phyloP scores from a whole-genome alignment of 2,329 filamentous ascomycete genomes.

The Pseudogymnoascus sp. region DNA sequence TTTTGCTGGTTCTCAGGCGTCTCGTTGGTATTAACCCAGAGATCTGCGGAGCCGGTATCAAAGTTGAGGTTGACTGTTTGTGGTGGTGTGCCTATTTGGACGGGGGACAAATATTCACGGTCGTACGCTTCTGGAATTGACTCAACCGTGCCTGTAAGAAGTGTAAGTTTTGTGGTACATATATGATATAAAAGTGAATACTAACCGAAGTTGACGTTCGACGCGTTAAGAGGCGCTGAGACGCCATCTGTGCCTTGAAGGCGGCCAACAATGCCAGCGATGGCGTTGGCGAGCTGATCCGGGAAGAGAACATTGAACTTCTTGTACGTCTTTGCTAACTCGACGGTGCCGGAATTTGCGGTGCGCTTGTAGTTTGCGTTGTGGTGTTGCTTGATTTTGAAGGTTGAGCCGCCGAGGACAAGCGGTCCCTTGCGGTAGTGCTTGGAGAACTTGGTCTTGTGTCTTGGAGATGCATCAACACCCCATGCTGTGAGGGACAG shows the following conservation, averaged over 20 bases:
- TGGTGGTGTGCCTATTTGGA: constrained; percentile 18
- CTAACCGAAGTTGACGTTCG: neutral
- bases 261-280: neutral
- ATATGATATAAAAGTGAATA: neutral
- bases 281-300: constrained; percentile 19
- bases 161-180: neutral
- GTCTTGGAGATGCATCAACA: neutral
- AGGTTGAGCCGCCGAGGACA: neutral
- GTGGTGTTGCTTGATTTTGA: constrained; percentile 16
- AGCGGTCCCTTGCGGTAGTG: neutral
- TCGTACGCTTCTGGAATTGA: constrained; percentile 9
- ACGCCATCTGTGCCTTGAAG: constrained; percentile 11
- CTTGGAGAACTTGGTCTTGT: constrained; percentile 1
- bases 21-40: constrained; percentile 22
- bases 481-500: constrained; percentile 1
- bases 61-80: constrained; percentile 20
- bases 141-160: neutral
- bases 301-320: constrained; percentile 29
- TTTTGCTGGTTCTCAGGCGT: constrained; percentile 15
- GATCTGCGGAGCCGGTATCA: constrained; percentile 21
- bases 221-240: constrained; percentile 1
- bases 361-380: constrained; percentile 25
- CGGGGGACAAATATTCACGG: constrained; percentile 11
- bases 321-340: constrained; percentile 25
- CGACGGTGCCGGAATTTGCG: constrained; percentile 18